Percentiles rank a stretch among this genome's conserved stretches.
Conservation (phyloP, 139 green algal species). For the Edaphochlamys debaryana region DNA sequence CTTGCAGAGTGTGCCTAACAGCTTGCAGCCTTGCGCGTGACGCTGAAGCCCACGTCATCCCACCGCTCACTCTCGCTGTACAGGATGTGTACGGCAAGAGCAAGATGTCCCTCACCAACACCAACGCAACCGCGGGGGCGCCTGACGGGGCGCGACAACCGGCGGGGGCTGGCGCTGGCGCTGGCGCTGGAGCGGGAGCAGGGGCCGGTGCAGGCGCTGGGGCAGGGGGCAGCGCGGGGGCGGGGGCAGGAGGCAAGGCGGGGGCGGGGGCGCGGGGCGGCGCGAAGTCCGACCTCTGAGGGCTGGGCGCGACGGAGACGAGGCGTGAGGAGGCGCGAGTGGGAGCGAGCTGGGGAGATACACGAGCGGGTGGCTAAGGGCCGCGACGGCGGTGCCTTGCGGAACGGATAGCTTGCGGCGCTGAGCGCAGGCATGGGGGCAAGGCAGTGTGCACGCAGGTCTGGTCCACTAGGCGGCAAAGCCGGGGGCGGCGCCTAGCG, state of each 20-base stretch:
- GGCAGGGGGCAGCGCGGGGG: neutral
- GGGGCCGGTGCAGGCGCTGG: neutral
- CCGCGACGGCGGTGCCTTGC: no score
- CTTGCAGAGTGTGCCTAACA: neutral
- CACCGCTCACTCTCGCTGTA: neutral
- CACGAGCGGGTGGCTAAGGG: no score
- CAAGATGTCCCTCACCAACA: slow-evolving; percentile 28
- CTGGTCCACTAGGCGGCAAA: no score
- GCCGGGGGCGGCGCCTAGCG: no score
- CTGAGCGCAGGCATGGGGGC: no score
- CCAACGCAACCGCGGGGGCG: neutral
- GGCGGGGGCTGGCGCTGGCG: neutral
- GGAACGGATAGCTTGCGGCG: no score
- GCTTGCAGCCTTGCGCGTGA: neutral
- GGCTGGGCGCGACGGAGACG: no score
- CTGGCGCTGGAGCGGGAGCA: neutral
- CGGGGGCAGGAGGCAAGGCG: neutral
- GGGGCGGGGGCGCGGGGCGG: neutral
- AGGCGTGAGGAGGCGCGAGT: no score
- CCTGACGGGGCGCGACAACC: neutral
- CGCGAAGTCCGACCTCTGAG: no score
- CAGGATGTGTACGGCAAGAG: slow-evolving; percentile 45
- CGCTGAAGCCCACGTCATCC: neutral
- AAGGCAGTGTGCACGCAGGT: no score
- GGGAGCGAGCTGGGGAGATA: no score